Evolutionary conservation across 2,329 filamentous ascomycete species (phyloP).

Genomic region (Penicillium sp.): DNA sequence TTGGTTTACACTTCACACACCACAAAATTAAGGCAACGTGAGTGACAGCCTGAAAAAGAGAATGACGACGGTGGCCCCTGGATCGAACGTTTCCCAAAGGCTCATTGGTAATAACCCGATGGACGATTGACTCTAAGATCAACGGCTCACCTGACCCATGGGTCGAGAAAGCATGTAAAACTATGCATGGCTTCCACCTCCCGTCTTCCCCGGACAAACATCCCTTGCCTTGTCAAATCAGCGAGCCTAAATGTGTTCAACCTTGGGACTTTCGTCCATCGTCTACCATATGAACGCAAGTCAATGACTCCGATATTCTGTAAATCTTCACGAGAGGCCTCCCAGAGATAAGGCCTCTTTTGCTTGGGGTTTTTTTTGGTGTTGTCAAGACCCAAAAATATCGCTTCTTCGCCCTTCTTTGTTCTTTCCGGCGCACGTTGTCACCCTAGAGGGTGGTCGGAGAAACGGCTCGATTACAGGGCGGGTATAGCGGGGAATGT

Average conservation of each 20-base stretch:
- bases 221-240: constrained; percentile 28
- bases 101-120: constrained; percentile 18
- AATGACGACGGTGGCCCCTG: constrained; percentile 4
- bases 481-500: constrained; percentile 22
- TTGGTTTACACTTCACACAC: neutral
- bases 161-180: constrained; percentile 18
- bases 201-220: constrained; percentile 22
- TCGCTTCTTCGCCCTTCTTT: neutral
- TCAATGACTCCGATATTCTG: neutral
- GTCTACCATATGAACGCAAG: neutral
- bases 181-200: constrained; percentile 20
- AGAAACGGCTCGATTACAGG: constrained; percentile 18
- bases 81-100: neutral
- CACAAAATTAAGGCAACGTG: neutral
- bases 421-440: constrained; percentile 13
- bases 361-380: constrained; percentile 3
- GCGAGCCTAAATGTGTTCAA: constrained; percentile 9
- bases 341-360: neutral
- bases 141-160: constrained; percentile 24
- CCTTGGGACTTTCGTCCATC: constrained; percentile 5
- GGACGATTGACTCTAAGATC: constrained; percentile 21
- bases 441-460: constrained; percentile 13
- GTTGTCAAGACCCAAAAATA: neutral
- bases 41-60: neutral
- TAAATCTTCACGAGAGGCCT: neutral